A percentile compares a stretch with the other conserved stretches of the same genome.
These are phyloP conservation scores for Microsporum ferrugineum DNA, from an alignment of 2,329 filamentous ascomycete species.

Conservation along the genomic window DNA sequence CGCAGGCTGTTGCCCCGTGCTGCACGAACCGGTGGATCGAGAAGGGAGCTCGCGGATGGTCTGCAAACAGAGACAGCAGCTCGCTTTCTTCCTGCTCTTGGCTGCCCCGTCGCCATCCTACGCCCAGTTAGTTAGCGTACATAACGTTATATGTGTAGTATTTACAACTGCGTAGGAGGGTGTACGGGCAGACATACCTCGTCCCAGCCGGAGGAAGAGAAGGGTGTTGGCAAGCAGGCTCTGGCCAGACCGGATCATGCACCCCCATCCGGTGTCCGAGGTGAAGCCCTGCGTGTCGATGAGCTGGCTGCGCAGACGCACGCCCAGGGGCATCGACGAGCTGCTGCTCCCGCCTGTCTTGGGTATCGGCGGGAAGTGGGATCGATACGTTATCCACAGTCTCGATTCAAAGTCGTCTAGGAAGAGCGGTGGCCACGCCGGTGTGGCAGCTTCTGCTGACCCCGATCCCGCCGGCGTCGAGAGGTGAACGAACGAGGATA, in stretches of 20 bases:
- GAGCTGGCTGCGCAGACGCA: slow-evolving; percentile 70
- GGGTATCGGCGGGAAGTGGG: slow-evolving; percentile 70
- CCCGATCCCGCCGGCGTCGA: background rate
- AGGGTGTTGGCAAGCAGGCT: slow-evolving; percentile 83
- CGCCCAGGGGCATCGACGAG: slow-evolving; percentile 65
- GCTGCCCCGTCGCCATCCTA: slow-evolving; percentile 63
- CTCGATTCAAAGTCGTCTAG: slow-evolving; percentile 85
- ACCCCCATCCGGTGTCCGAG: slow-evolving; percentile 93
- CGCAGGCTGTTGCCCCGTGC: slow-evolving; percentile 75
- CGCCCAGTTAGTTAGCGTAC: background rate
- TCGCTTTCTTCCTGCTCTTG: slow-evolving; percentile 51
- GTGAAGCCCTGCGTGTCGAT: slow-evolving; percentile 72
- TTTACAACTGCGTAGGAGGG: background rate
- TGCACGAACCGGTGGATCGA: slow-evolving; percentile 91
- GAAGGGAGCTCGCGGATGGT: slow-evolving; percentile 74
- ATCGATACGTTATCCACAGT: slow-evolving; percentile 95
- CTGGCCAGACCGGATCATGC: slow-evolving; percentile 96
- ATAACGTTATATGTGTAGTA: background rate
- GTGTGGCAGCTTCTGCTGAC: background rate
- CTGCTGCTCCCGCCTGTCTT: slow-evolving; percentile 60
- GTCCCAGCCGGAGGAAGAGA: slow-evolving; percentile 58
- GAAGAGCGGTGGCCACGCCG: slow-evolving; percentile 75
- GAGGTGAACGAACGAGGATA: background rate
- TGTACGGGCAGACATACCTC: slow-evolving; percentile 45
- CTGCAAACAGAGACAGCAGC: slow-evolving; percentile 73